Percentiles rank a stretch among this genome's conserved stretches.
Conservation (phyloP, 75 land plant genomes). For the Ceratopteris richardii region DNA sequence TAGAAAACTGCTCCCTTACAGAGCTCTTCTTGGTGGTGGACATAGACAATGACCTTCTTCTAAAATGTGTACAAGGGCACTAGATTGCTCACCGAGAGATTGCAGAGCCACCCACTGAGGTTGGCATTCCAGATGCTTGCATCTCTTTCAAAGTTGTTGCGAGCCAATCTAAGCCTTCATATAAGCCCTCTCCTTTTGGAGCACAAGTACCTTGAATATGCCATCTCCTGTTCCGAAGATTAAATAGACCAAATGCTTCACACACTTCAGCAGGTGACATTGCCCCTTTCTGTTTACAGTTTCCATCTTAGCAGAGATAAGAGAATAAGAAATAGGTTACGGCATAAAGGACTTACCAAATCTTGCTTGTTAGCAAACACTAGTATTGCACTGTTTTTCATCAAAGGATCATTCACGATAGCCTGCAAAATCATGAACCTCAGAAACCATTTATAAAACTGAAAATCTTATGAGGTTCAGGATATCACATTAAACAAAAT, state of each 20-base stretch:
- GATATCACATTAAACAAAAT: too few species aligned
- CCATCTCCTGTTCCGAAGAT: slow-evolving; percentile 79
- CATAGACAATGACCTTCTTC: too few species aligned
- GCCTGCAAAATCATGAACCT: slow-evolving; percentile 69
- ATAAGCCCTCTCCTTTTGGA: slow-evolving; percentile 84
- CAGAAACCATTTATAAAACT: too few species aligned
- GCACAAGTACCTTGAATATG: slow-evolving; percentile 98
- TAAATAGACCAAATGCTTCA: slow-evolving; percentile 76
- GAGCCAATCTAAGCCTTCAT: slow-evolving; percentile 95
- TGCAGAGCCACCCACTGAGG: slow-evolving; percentile 45
- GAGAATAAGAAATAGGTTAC: background rate
- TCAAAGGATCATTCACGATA: slow-evolving; percentile 89
- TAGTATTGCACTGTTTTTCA: slow-evolving; percentile 88
- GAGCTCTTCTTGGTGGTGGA: too few species aligned
- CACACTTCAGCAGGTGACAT: slow-evolving; percentile 89
- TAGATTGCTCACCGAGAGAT: background rate
- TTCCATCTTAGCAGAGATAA: background rate
- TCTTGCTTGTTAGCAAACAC: slow-evolving; percentile 99
- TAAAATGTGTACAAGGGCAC: too few species aligned
- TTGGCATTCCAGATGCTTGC: slow-evolving; percentile 65
- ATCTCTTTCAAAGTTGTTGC: slow-evolving; percentile 69
- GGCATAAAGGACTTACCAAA: slow-evolving; percentile 44
- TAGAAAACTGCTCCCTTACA: too few species aligned
- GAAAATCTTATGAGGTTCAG: too few species aligned
- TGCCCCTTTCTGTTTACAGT: slow-evolving; percentile 65